These are phyloP conservation scores for Cyamopsis tetragonoloba DNA, from an alignment of 306 rosid genomes.

Conservation along the genomic window DNA sequence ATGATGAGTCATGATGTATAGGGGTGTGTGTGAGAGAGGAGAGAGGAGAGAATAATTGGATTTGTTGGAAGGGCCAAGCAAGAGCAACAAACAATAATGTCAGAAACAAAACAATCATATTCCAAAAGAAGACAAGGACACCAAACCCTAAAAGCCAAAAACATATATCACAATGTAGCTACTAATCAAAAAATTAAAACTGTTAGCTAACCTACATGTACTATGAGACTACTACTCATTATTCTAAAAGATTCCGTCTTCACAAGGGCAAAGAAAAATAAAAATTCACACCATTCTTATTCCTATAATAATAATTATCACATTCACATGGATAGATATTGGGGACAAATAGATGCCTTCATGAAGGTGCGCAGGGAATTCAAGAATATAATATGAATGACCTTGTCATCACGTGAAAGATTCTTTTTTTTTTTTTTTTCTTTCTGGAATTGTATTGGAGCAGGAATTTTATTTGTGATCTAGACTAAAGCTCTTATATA, in stretches of 20 bases:
- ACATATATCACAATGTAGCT: conserved; percentile 35
- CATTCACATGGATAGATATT: conserved; percentile 38
- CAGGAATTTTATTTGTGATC: too few species aligned
- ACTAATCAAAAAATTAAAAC: too few species aligned
- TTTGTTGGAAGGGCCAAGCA: conserved; percentile 44
- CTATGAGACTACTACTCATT: conserved; percentile 31
- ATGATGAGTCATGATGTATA: conserved; percentile 42
- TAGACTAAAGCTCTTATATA: conserved; percentile 35
- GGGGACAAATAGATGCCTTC: conserved; percentile 55
- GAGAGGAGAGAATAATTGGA: conserved; percentile 42
- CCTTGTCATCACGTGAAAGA: conserved; percentile 77
- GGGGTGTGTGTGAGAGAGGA: conserved; percentile 29
- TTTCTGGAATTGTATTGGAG: too few species aligned
- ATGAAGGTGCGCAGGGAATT: conserved; percentile 24
- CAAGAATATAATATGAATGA: conserved; percentile 51
- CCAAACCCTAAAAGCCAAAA: conserved; percentile 53
- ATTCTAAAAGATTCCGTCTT: conserved; percentile 47
- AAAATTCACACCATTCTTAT: conserved; percentile 18
- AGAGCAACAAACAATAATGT: conserved; percentile 37
- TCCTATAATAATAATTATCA: too few species aligned
- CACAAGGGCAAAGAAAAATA: background rate
- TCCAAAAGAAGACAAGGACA: conserved; percentile 50
- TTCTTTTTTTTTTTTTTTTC: conserved; percentile 50
- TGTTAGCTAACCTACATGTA: conserved; percentile 13
- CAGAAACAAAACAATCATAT: conserved; percentile 44